phyloP scores from a whole-genome alignment of 202 grass and related monocot genomes.

The Saccharum hybrid region DNA sequence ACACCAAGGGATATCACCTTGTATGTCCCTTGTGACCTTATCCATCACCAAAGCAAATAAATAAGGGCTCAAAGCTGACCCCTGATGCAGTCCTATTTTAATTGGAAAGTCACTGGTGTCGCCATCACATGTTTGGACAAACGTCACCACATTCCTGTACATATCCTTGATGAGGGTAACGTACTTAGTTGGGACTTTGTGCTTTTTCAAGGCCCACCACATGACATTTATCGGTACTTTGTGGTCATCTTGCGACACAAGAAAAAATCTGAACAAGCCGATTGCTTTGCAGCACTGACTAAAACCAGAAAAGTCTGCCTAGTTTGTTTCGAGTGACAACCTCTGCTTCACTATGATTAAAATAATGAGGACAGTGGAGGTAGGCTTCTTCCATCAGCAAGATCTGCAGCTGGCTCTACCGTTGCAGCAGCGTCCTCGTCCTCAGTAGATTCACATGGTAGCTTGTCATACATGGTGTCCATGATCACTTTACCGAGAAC shows the following conservation, averaged over 20 bases:
- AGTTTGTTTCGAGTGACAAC: background rate
- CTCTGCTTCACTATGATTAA: slow-evolving; percentile 20
- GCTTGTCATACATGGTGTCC: slow-evolving; percentile 57
- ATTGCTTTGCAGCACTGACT: background rate
- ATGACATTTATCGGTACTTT: too few species aligned
- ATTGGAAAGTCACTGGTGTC: too few species aligned
- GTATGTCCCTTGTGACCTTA: too few species aligned
- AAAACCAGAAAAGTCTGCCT: background rate
- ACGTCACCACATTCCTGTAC: too few species aligned
- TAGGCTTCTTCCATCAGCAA: slow-evolving; percentile 15
- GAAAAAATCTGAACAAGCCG: background rate
- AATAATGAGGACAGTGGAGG: slow-evolving; percentile 5
- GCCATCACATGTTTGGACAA: too few species aligned
- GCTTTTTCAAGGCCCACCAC: too few species aligned
- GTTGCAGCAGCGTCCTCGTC: background rate
- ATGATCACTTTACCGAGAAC: slow-evolving; percentile 79
- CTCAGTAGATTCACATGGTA: slow-evolving; percentile 22
- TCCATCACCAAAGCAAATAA: too few species aligned
- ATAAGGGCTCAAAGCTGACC: too few species aligned
- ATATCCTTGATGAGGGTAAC: too few species aligned
- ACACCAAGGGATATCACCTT: too few species aligned
- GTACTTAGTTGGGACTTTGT: too few species aligned
- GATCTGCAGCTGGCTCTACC: background rate
- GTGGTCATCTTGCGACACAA: background rate
- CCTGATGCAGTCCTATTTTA: too few species aligned